phyloP scores from a whole-genome alignment of 768 basidiomycete species.

The Tricholoma matsutake region DNA sequence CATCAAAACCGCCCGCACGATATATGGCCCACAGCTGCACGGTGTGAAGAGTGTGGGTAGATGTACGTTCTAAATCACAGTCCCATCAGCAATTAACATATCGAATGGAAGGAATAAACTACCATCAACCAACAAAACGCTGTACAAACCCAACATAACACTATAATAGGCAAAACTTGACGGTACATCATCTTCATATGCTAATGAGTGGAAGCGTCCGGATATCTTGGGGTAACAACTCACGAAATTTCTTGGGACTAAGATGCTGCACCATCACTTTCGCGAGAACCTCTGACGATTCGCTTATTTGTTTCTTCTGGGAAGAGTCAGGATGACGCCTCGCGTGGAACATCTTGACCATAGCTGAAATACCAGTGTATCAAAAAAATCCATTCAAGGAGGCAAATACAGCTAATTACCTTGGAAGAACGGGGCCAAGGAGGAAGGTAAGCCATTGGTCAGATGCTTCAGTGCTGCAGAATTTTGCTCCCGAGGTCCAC shows the following conservation, averaged over 20 bases:
- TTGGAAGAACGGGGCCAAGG: constrained; percentile 83
- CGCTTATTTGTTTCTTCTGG: constrained; percentile 75
- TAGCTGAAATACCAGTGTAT: constrained; percentile 43
- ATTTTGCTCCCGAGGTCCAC: constrained; percentile 57
- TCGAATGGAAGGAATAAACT: constrained; percentile 8
- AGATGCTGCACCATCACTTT: constrained; percentile 72
- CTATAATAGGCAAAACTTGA: constrained; percentile 45
- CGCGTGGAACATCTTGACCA: constrained; percentile 83
- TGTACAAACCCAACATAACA: constrained; percentile 44
- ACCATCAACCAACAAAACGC: constrained; percentile 50
- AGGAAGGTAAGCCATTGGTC: constrained; percentile 70
- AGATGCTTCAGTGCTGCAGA: constrained; percentile 76
- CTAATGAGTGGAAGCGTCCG: background rate
- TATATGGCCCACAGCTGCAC: constrained; percentile 77
- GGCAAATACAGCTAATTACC: constrained; percentile 38
- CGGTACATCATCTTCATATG: constrained; percentile 24
- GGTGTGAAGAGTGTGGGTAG: constrained; percentile 74
- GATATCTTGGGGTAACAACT: constrained; percentile 19
- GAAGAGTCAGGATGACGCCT: constrained; percentile 70
- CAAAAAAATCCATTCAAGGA: background rate
- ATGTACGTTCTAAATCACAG: constrained; percentile 60
- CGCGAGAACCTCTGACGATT: constrained; percentile 68
- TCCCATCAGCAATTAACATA: constrained; percentile 10
- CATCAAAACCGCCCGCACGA: constrained; percentile 65
- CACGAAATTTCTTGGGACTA: constrained; percentile 49